These are phyloP conservation scores for Curvularia sp. DNA, from an alignment of 2,329 filamentous ascomycete genomes.

Conservation along the genomic window DNA sequence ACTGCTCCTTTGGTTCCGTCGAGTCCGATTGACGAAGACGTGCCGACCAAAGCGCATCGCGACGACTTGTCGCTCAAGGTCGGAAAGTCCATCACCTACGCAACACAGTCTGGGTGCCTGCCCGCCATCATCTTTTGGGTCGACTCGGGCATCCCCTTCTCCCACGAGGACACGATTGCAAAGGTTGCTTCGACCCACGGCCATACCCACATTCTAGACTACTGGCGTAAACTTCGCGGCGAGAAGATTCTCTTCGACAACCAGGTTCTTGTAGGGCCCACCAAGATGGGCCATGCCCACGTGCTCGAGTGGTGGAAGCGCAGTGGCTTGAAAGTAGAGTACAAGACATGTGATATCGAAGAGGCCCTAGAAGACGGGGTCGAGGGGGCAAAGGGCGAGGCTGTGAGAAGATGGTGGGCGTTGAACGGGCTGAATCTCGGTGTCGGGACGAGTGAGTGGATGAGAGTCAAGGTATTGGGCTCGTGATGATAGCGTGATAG, in stretches of 20 bases:
- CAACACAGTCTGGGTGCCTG: conserved; percentile 80
- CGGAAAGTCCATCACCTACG: conserved; percentile 82
- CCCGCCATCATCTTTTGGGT: conserved; percentile 89
- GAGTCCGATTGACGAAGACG: conserved; percentile 26
- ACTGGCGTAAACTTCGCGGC: conserved; percentile 79
- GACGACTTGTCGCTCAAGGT: conserved; percentile 70
- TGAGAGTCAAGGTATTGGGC: conserved; percentile 75
- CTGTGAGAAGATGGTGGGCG: conserved; percentile 87
- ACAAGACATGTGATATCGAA: conserved; percentile 94
- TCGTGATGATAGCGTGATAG: conserved; percentile 22
- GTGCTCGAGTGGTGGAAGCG: conserved; percentile 94
- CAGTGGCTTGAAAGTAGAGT: conserved; percentile 80
- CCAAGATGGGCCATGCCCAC: conserved; percentile 81
- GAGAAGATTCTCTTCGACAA: conserved; percentile 82
- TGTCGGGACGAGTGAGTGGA: conserved; percentile 86
- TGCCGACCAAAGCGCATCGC: conserved; percentile 17
- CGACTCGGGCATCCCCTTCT: conserved; percentile 77
- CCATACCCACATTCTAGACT: conserved; percentile 81
- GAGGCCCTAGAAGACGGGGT: conserved; percentile 91
- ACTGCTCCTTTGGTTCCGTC: conserved; percentile 30
- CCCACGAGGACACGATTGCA: conserved; percentile 80
- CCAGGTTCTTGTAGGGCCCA: conserved; percentile 84
- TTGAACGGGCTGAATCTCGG: conserved; percentile 81
- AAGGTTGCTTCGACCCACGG: conserved; percentile 86
- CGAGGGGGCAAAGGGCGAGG: conserved; percentile 69